phyloP scores from a whole-genome alignment of 805 yeast species.

The Candida ficus region DNA sequence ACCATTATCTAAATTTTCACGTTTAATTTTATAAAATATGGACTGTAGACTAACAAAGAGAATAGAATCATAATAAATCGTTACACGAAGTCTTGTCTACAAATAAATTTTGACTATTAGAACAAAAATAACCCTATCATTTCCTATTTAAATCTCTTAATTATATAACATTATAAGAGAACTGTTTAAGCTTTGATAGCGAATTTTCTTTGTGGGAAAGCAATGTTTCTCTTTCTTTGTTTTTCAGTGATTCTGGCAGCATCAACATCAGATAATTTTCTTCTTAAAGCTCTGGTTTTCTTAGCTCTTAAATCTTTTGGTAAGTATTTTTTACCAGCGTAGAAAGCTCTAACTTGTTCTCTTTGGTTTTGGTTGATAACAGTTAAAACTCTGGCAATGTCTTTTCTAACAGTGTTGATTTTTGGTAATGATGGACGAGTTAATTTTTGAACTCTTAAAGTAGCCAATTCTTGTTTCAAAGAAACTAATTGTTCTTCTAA shows the following conservation, averaged over 20 bases:
- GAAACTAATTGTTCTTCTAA: conserved; percentile 91
- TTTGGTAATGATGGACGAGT: conserved; percentile 91
- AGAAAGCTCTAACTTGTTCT: conserved; percentile 89
- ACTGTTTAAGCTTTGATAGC: conserved; percentile 91
- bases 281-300: conserved; percentile 99
- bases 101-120: neutral
- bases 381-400: conserved; percentile 97
- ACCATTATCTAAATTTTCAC: no score
- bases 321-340: conserved; percentile 90
- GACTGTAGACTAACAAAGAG: no score
- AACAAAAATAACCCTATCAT: conserved; percentile 22
- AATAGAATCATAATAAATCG: no score
- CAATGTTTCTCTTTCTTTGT: conserved; percentile 86
- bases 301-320: conserved; percentile 99
- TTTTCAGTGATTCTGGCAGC: conserved; percentile 75
- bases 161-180: conserved; percentile 7
- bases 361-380: conserved; percentile 96
- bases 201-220: conserved; percentile 98
- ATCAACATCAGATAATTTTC: conserved; percentile 88
- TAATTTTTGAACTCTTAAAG: conserved; percentile 93
- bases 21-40: no score
- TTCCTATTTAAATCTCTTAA: conserved; percentile 18
- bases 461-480: conserved; percentile 94
- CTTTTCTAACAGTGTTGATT: conserved; percentile 95
- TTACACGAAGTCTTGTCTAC: no score